phyloP scores from a whole-genome alignment of 345 rosid genomes.

The Crucihimalaya himalaica region DNA sequence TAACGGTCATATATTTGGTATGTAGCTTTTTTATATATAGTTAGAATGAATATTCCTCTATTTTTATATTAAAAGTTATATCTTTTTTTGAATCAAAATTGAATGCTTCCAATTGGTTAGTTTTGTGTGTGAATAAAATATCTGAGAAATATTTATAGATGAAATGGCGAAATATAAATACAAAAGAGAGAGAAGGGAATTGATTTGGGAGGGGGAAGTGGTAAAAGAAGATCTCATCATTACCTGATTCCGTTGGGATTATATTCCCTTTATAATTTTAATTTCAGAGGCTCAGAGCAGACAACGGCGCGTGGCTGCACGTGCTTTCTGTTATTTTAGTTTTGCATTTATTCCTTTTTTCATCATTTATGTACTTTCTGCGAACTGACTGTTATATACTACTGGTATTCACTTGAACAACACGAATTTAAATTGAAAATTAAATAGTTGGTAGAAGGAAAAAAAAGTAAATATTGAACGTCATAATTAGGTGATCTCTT shows the following conservation, averaged over 20 bases:
- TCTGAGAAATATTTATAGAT: too few species aligned
- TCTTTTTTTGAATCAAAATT: too few species aligned
- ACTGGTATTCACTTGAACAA: background rate
- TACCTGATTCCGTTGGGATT: constrained; percentile 43
- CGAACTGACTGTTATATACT: constrained; percentile 6
- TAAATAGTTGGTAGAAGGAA: background rate
- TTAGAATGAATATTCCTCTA: background rate
- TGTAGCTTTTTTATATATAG: constrained; percentile 21
- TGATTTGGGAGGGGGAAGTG: background rate
- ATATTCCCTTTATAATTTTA: constrained; percentile 19
- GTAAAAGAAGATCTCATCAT: constrained; percentile 36
- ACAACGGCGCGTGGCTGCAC: constrained; percentile 33
- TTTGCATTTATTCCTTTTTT: background rate
- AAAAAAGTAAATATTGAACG: background rate
- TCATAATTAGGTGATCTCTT: background rate
- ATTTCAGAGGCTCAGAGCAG: background rate
- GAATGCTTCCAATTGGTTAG: background rate
- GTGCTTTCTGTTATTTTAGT: constrained; percentile 38
- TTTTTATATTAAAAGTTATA: background rate
- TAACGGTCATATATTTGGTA: constrained; percentile 13
- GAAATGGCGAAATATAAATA: background rate
- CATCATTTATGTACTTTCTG: background rate
- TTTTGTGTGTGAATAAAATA: too few species aligned
- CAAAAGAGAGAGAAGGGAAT: background rate
- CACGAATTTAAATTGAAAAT: background rate